Base-by-base conservation (phyloP, 78 protist species). In the Dictyostelium firmibasis region DNA sequence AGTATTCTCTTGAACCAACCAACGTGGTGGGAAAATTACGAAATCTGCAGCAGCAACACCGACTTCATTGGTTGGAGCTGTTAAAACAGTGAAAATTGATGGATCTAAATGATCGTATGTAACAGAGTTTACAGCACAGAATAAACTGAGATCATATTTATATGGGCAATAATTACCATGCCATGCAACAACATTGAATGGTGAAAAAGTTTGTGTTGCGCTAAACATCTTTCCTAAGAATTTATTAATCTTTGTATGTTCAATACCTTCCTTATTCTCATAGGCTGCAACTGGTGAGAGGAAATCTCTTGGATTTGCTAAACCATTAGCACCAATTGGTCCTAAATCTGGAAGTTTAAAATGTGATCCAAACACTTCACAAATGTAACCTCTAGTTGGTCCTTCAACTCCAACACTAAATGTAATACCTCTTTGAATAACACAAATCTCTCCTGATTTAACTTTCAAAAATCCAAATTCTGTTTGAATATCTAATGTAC, bases 261-360 rank as follows among this genome's bases (percentile, higher is more conserved):
- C 43, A 76, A 44, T 41, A 57, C 29, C 62, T 25, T 38, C 33
- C n/a, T 60, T 79, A 38, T 86, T 95, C 23, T 98, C 99, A 74
- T 31, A 98, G 60, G 91, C 82, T 3, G 99, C 99, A 4, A 91
- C 93, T 7, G 99, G 99, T 23, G 96, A 85, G 43, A 85, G 74
- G 77, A 99, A 98, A 84, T 99, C 99, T 25, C 98, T 89, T 41
- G 99, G 98, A 72, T 98, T 98, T n/a, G 99, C 99, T 0, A 99
- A 96, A 33, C 99, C 99, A 83, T 98, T 98, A 27, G 99, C 98
- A 81, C 99, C 99, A 87, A 99, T 99, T 38, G 99, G 99, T 25
- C 99, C 99, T 27, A 97, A 96, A 43, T 97, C 98, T 35, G 99
- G 99, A 7, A 98, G 31, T 25, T 67, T 50, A 88, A 98, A 99